Percentiles rank a stretch among this genome's conserved stretches.
These are phyloP conservation scores for Zymoseptoria crescenta DNA, from an alignment of 2,329 filamentous ascomycete genomes.

Conservation along the genomic window DNA sequence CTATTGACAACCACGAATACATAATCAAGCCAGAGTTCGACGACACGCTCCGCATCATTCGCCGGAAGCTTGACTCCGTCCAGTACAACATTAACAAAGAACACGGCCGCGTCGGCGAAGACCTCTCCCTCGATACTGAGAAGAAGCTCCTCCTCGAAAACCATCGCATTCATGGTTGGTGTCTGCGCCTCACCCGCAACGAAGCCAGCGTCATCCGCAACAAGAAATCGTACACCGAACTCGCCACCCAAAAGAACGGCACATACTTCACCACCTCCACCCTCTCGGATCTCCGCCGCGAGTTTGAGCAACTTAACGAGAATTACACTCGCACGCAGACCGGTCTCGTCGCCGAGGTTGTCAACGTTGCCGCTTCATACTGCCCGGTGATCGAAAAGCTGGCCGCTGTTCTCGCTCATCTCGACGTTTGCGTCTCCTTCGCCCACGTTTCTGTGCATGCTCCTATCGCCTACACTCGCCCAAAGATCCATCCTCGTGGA, in stretches of 20 bases:
- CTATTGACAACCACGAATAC: constrained; percentile 93
- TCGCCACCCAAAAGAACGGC: constrained; percentile 96
- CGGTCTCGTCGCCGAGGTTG: constrained; percentile 85
- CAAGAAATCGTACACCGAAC: constrained; percentile 83
- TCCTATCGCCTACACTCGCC: constrained; percentile 81
- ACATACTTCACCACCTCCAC: constrained; percentile 92
- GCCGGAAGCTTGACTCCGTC: constrained; percentile 81
- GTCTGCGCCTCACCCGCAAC: constrained; percentile 82
- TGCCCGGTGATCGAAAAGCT: constrained; percentile 85
- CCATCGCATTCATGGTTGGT: constrained; percentile 93
- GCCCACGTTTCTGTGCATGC: constrained; percentile 91
- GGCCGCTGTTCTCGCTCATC: constrained; percentile 78
- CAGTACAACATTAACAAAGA: constrained; percentile 76
- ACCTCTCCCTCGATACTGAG: constrained; percentile 85
- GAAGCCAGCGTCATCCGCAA: constrained; percentile 92
- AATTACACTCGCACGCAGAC: constrained; percentile 94
- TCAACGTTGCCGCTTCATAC: constrained; percentile 88
- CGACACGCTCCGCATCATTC: constrained; percentile 76
- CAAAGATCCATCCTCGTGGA: constrained; percentile 81
- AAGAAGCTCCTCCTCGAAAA: constrained; percentile 98
- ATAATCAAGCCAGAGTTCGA: constrained; percentile 99
- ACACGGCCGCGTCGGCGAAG: constrained; percentile 65
- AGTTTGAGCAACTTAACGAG: constrained; percentile 87
- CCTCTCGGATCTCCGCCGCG: constrained; percentile 71
- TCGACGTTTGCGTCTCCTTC: constrained; percentile 91